Evolutionary conservation across 78 protist species (phyloP).

Genomic region (Cyanophora paradoxa): DNA sequence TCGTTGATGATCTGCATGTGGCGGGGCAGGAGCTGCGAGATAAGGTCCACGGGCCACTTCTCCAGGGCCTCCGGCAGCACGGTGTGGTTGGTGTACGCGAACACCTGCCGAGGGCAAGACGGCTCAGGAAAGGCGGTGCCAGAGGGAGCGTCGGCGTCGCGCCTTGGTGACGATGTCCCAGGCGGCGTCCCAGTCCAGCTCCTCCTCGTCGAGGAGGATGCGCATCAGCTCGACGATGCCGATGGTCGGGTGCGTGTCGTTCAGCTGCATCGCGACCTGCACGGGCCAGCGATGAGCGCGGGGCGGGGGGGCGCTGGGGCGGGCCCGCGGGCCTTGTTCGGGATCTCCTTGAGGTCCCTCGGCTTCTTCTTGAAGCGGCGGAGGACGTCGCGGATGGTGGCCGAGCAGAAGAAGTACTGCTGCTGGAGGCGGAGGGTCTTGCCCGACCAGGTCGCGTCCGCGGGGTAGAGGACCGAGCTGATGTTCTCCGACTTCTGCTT

Average conservation of each 20-base stretch:
- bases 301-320: no score
- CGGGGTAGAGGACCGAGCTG: conserved; percentile 89
- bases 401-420: conserved; percentile 85
- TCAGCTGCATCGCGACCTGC: conserved; percentile 84
- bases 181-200: conserved; percentile 73
- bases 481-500: conserved; percentile 76
- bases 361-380: conserved; percentile 73
- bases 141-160: no score
- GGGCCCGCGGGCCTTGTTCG: no score
- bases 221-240: conserved; percentile 76
- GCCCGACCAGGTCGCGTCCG: conserved; percentile 79
- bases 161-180: conserved; percentile 82
- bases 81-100: conserved; percentile 95
- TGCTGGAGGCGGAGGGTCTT: conserved; percentile 89
- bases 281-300: no score
- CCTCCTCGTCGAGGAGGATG: conserved; percentile 78
- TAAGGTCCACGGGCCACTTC: conserved; percentile 83
- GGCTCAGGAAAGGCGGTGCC: no score
- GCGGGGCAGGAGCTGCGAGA: conserved; percentile 83
- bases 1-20: conserved; percentile 88
- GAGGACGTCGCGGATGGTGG: conserved; percentile 86
- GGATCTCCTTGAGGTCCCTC: no score
- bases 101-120: not conserved
- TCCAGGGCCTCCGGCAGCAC: conserved; percentile 96
- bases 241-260: conserved; percentile 95